Evolutionary conservation across 768 basidiomycete genomes (phyloP), one percentile per base, ranked within the genome.

Genomic region (Suillus cothurnatus): DNA sequence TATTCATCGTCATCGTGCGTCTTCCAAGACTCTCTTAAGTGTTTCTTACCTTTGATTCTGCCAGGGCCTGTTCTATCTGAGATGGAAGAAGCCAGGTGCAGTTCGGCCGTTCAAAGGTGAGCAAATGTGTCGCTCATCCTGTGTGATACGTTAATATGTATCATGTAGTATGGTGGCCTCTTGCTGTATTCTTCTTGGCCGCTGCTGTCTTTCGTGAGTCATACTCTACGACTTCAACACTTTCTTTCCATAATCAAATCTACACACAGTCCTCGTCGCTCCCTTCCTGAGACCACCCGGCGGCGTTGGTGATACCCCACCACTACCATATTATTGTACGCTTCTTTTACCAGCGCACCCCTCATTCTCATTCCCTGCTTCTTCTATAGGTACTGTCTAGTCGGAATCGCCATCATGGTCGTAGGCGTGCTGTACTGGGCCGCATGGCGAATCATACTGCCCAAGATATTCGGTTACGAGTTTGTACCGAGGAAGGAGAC

Each of bases 201-300:
- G 83, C 81, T 1, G 76, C 84, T 0, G 70, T 77, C 4, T 87
- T 87, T 76, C 77, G 86, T 87, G 61, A 59, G 86, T 77, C n/a
- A n/a, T 8, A 8, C 45, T 5, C 0, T 34, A 1, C 6, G 6
- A 12, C 1, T 7, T 9, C 19, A 0, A 6, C 6, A n/a, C 6
- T 1, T 8, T 0, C 32, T 5, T 7, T 47, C 61, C 9, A 62
- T 56, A 28, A 41, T 4, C 15, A 4, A 23, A 9, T 31, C 39
- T 1, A n/a, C 43, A 43, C 43, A 32, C n/a, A 83, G 86, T 89
- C 9, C 76, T 88, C 5, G 70, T 88, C 11, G 82, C 82, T 1
- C 87, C 87, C 0, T 88, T 86, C 78, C 58, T 88, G 6, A 81
- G 68, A 26, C 87, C 87, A 3, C 77, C 84, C 0, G 84, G 84